Evolutionary conservation across 2,329 filamentous ascomycete species (phyloP), one percentile per base, ranked within the genome.

Genomic region (Xylaria sp.): DNA sequence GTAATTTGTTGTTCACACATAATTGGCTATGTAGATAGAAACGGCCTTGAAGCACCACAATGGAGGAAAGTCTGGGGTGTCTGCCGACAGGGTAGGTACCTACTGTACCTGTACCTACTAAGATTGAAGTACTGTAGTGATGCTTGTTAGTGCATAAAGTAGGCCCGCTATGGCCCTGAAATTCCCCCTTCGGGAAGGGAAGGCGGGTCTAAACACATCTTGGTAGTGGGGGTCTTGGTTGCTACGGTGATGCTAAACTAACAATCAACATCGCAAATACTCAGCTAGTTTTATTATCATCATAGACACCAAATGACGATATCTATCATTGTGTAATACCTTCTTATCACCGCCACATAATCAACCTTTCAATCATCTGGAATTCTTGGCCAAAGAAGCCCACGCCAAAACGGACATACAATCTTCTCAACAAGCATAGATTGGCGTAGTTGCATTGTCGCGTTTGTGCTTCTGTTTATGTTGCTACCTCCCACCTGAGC

Each of bases 401-500:
- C n/a, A 1, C 51, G 15, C 29, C 29, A 15, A 29, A 17, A 31
- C 45, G 2, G 56, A 25, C 45, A 42, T 36, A 42, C 47, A 20
- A 29, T 33, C 33, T 6, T 17, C 20, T n/a, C 50, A 20, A 59
- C 50, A 63, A 42, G 33, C 25, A 56, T 25, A 33, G 20, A 20
- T 29, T 29, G 36, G 54, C 54, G 31, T 45, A 15, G 6, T n/a
- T 53, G 5, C 13, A 42, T 39, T 4, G 42, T 39, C 33, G 39
- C 57, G 15, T 59, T 53, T 44, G 29, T 15, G n/a, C 36, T 44
- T 61, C 62, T 70, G 66, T 74, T 74, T 71, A 73, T 73, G 72
- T 69, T 65, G 53, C 66, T 54, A n/a, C 31, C 25, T 53, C 49
- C 39, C 20, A 36, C 51, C 17, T 45, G 56, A 63, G 60, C 56